Evolutionary conservation across 2,329 filamentous ascomycete species (phyloP).

Genomic region (Hirsutella rhossiliensis): DNA sequence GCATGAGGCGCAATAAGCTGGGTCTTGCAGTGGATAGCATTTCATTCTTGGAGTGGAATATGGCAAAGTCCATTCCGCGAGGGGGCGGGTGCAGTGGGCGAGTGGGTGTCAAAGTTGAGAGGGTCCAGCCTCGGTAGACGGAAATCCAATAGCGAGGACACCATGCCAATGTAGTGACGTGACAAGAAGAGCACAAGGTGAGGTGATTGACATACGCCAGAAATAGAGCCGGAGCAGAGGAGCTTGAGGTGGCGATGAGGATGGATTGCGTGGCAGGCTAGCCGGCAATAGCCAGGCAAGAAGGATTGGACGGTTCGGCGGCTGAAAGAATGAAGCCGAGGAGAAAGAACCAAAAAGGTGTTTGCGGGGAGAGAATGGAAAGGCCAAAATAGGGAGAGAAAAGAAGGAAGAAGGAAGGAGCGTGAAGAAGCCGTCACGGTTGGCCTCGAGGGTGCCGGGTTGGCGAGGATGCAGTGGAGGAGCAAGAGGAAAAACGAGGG

Average conservation of each 20-base stretch:
- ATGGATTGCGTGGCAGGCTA: conserved; percentile 2
- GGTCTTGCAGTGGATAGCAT: not conserved
- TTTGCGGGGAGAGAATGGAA: not conserved
- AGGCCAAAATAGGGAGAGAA: conserved; percentile 2
- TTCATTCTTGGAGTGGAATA: not conserved
- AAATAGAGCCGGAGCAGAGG: not conserved
- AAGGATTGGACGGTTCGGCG: conserved; percentile 28
- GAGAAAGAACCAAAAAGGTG: conserved; percentile 9
- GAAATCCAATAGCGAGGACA: not conserved
- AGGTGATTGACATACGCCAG: not conserved
- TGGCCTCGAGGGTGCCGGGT: not conserved
- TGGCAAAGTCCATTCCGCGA: conserved; percentile 1
- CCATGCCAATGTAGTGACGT: not conserved
- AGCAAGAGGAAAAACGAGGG: not conserved
- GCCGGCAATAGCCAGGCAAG: not conserved
- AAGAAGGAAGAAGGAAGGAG: conserved; percentile 1
- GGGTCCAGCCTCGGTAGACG: not conserved
- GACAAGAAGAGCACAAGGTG: not conserved
- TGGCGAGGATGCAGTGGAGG: not conserved
- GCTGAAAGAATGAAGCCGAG: conserved; percentile 19
- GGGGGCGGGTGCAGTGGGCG: not conserved
- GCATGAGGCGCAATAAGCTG: not conserved
- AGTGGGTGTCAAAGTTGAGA: not conserved
- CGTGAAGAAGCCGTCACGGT: not conserved
- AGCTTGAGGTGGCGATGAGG: not conserved